These are phyloP conservation scores for Camelina hispida DNA, from an alignment of 345 rosid species.

Conservation along the genomic window DNA sequence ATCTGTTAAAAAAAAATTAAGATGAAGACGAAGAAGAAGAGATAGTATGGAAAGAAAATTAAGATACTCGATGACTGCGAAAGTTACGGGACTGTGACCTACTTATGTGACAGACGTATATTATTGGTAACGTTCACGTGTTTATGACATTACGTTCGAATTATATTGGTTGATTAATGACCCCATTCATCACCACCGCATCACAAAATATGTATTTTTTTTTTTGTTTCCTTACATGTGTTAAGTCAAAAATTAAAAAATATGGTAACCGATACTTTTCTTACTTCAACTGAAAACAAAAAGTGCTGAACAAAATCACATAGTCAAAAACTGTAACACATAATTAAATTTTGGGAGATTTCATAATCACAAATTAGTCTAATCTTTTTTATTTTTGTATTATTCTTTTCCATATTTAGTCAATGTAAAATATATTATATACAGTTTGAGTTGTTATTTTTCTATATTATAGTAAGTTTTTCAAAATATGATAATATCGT, in stretches of 20 bases:
- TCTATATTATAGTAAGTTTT: neutral
- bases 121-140: slow-evolving; percentile 35
- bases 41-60: slow-evolving; percentile 24
- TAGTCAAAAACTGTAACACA: neutral
- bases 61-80: slow-evolving; percentile 30
- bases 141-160: slow-evolving; percentile 10
- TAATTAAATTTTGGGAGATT: neutral
- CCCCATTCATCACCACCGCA: slow-evolving; percentile 15
- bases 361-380: neutral
- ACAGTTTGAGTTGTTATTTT: neutral
- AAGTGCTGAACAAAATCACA: neutral
- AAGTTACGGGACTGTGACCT: slow-evolving; percentile 31
- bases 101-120: slow-evolving; percentile 19
- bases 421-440: neutral
- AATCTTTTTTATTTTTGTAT: neutral
- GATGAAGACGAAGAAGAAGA: slow-evolving; percentile 15
- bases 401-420: neutral
- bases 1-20: slow-evolving; percentile 25
- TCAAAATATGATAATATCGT: neutral
- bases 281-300: slow-evolving; percentile 24
- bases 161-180: slow-evolving; percentile 23
- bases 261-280: slow-evolving; percentile 15
- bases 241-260: neutral
- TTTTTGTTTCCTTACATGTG: slow-evolving; percentile 1
- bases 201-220: neutral